A percentile compares a stretch with the other conserved stretches of the same genome.
These are phyloP conservation scores for Zygosaccharomyces gambellarensis DNA, from an alignment of 805 yeast species.

Conservation along the genomic window DNA sequence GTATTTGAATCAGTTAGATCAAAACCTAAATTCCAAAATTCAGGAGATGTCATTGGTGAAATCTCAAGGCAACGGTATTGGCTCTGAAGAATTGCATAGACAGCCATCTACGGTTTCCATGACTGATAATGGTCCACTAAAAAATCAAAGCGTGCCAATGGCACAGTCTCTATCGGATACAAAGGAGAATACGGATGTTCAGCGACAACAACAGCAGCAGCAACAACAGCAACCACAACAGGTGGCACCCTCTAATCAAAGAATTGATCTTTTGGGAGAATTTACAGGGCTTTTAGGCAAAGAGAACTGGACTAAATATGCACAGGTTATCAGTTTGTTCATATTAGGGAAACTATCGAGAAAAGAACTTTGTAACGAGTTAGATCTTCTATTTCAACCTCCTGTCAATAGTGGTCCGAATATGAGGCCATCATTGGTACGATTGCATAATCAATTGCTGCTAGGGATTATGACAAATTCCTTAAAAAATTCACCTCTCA, in stretches of 20 bases:
- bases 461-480: slow-evolving; percentile 82
- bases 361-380: slow-evolving; percentile 57
- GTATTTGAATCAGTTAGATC: not conserved
- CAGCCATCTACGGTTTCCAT: slow-evolving; percentile 4
- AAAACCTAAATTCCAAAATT: not conserved
- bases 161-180: slow-evolving; percentile 8
- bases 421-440: slow-evolving; percentile 20
- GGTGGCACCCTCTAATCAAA: slow-evolving; percentile 17
- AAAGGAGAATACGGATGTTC: slow-evolving; percentile 1
- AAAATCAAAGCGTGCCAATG: slow-evolving; percentile 3
- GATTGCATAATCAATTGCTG: slow-evolving; percentile 74
- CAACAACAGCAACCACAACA: slow-evolving; percentile 8
- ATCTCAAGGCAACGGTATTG: slow-evolving; percentile 16
- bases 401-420: slow-evolving; percentile 4
- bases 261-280: slow-evolving; percentile 67
- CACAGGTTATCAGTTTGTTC: slow-evolving; percentile 70
- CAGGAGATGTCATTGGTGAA: slow-evolving; percentile 19
- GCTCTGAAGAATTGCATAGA: slow-evolving; percentile 8
- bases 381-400: slow-evolving; percentile 47
- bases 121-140: slow-evolving; percentile 5
- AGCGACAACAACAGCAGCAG: slow-evolving; percentile 7
- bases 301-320: slow-evolving; percentile 77
- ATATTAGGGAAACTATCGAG: slow-evolving; percentile 76
- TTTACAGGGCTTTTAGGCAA: slow-evolving; percentile 69
- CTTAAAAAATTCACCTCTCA: slow-evolving; percentile 68